Percentiles rank a stretch among this genome's conserved stretches.
phyloP scores from a whole-genome alignment of 2,329 filamentous ascomycete genomes.

The Botrytis fragariae region DNA sequence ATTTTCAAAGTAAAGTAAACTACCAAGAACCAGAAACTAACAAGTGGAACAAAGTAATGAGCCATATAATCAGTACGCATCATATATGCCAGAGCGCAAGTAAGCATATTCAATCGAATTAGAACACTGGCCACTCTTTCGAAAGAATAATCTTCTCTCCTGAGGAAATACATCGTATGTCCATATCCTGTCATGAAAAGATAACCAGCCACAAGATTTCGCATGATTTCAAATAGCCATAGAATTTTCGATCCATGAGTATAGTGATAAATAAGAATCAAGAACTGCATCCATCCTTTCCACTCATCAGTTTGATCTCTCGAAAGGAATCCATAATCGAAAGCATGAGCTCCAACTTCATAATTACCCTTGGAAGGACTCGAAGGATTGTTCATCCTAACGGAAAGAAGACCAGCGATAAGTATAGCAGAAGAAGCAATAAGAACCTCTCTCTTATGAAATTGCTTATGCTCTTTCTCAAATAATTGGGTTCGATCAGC shows the following conservation, averaged over 20 bases:
- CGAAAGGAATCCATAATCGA: constrained; percentile 46
- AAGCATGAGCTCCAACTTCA: constrained; percentile 11
- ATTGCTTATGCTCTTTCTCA: constrained; percentile 51
- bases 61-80: constrained; percentile 55
- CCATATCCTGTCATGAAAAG: constrained; percentile 63
- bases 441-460: constrained; percentile 40
- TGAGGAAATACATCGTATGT: constrained; percentile 58
- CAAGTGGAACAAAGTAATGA: constrained; percentile 59
- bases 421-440: constrained; percentile 32
- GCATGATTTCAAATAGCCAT: constrained; percentile 54
- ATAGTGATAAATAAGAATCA: constrained; percentile 57
- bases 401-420: constrained; percentile 37
- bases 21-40: constrained; percentile 61
- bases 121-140: constrained; percentile 52
- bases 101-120: constrained; percentile 57
- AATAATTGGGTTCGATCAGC: constrained; percentile 55
- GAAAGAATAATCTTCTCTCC: constrained; percentile 55
- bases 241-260: constrained; percentile 50
- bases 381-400: constrained; percentile 27
- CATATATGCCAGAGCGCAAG: constrained; percentile 51
- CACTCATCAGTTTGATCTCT: constrained; percentile 61
- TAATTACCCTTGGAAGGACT: background rate
- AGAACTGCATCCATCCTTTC: constrained; percentile 63
- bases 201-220: constrained; percentile 55
- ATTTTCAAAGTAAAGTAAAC: constrained; percentile 52